Evolutionary conservation across 805 yeast species (phyloP), one percentile per base, ranked within the genome.

Genomic region (Candida saitoana): DNA sequence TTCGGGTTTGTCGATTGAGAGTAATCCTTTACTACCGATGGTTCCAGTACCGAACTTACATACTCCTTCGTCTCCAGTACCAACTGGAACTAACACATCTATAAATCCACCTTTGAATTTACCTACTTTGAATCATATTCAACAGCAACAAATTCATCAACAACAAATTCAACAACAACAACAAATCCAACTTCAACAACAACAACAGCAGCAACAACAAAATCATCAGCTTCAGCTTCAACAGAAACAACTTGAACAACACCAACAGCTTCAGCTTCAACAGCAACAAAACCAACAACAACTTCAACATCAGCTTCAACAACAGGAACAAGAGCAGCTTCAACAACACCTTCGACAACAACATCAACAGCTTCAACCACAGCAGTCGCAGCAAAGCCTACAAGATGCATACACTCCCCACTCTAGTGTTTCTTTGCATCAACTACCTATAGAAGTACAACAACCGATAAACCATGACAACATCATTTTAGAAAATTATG

Each of bases 401-500:
- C n/a, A n/a, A n/a, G n/a, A n/a, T n/a, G n/a, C n/a, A n/a, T n/a
- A n/a, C n/a, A 16, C 6, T 16, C 18, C 34, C 6, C 34, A 16
- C 9, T 18, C 34, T 5, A 11, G 9, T 22, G 9, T 7, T 11
- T 6, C 6, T 11, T 22, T 22, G 11, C 27, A 22, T 22, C 27
- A 22, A 22, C 27, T 22, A 7, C 27, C 27, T 22, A 22, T 22
- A 11, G 27, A 22, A 6, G 27, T 22, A 11, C 27, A 22, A 22
- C 27, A 22, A 22, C 27, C 27, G 27, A 22, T 11, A 9, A 24
- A 20, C 20, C 46, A 47, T 19, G 40, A 40, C 20, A 46, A 50
- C 30, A 36, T 49, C 3, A 50, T 55, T 9, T 38, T 46, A 19
- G 65, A 59, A 35, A 58, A 59, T 22, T 49, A 45, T 42, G 62